phyloP scores from a whole-genome alignment of 192 early-diverging fungal species.

The Coemansia pectinata region DNA sequence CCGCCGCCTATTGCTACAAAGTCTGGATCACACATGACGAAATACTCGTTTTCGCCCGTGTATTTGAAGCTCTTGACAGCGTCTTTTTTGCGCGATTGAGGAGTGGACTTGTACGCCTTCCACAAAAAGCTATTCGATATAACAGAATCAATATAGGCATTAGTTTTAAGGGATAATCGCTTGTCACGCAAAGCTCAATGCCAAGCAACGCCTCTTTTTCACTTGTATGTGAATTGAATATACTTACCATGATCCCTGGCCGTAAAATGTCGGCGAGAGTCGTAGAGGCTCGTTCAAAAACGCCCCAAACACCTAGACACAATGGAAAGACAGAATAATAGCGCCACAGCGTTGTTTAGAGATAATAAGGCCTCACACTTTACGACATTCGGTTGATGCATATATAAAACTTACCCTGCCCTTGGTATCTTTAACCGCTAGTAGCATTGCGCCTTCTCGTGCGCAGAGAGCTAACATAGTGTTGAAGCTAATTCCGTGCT shows the following conservation, averaged over 20 bases:
- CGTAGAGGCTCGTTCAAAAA: constrained; percentile 70
- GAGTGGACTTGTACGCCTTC: constrained; percentile 57
- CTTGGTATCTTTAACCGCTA: constrained; percentile 68
- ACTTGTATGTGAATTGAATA: neutral
- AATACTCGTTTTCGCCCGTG: constrained; percentile 79
- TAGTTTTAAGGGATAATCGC: neutral
- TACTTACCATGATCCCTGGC: constrained; percentile 77
- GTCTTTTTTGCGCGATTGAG: constrained; percentile 47
- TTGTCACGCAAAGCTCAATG: neutral
- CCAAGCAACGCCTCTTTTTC: neutral
- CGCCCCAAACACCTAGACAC: constrained; percentile 75
- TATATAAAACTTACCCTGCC: constrained; percentile 29
- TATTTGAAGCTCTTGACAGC: constrained; percentile 66
- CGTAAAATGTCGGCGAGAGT: constrained; percentile 69
- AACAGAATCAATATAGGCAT: neutral
- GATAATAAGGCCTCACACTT: neutral
- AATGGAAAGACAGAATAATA: neutral
- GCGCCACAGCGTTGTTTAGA: neutral
- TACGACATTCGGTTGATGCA: neutral
- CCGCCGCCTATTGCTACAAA: constrained; percentile 81
- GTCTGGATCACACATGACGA: constrained; percentile 70
- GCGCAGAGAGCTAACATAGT: constrained; percentile 73
- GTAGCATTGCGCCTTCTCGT: constrained; percentile 65
- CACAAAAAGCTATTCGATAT: constrained; percentile 66
- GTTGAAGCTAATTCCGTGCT: constrained; percentile 88